phyloP scores from a whole-genome alignment of 192 early-diverging fungal genomes.

The Coemansia sp. region DNA sequence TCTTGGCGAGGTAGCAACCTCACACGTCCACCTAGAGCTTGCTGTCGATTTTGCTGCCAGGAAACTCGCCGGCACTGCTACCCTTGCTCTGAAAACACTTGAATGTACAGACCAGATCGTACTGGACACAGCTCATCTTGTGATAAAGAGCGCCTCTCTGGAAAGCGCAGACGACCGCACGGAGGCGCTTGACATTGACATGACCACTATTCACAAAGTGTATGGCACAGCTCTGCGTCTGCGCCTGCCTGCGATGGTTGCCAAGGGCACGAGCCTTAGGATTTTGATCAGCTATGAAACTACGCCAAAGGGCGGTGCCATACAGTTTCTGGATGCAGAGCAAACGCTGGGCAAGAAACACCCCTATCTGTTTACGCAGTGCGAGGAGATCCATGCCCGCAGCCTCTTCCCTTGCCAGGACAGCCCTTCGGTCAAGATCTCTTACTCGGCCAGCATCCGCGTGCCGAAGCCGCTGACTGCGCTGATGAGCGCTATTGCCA shows the following conservation, averaged over 20 bases:
- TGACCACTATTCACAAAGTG: conserved; percentile 57
- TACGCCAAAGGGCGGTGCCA: conserved; percentile 77
- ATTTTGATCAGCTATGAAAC: conserved; percentile 77
- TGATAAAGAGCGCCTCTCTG: conserved; percentile 14
- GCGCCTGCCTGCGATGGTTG: conserved; percentile 53
- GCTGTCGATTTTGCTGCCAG: conserved; percentile 75
- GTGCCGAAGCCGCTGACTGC: conserved; percentile 79
- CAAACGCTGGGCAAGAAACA: conserved; percentile 92
- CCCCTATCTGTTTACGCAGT: conserved; percentile 97
- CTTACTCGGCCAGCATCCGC: conserved; percentile 79
- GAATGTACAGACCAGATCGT: conserved; percentile 61
- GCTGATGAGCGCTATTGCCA: conserved; percentile 87
- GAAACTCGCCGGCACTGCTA: conserved; percentile 65
- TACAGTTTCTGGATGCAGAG: conserved; percentile 88
- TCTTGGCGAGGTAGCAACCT: conserved; percentile 69
- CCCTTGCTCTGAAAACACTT: conserved; percentile 61
- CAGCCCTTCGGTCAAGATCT: conserved; percentile 82
- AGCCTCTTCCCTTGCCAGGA: conserved; percentile 90
- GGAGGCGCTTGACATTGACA: conserved; percentile 23
- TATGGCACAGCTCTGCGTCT: conserved; percentile 77
- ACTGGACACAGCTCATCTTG: conserved; percentile 65
- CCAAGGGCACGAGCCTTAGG: conserved; percentile 54
- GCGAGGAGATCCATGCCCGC: conserved; percentile 94
- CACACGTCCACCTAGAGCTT: conserved; percentile 74
- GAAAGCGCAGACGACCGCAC: conserved; percentile 6